Base-by-base conservation (phyloP, 305 asterid genomes). In the Plantago coronopus region DNA sequence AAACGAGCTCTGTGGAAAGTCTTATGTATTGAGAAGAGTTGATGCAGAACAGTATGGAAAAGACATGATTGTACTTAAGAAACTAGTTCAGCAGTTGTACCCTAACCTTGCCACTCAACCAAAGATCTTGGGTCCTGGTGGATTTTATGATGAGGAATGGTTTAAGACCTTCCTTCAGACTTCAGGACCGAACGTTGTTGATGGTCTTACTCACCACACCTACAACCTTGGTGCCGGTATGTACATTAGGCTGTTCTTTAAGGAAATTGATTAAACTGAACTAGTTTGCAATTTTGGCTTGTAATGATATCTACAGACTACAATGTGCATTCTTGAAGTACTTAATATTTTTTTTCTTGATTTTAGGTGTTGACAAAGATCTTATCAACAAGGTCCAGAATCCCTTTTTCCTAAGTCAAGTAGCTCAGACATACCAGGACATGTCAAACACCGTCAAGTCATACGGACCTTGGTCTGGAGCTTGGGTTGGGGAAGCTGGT, bases 401-500 rank as follows among this genome's bases (percentile, higher is more conserved):
- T 73, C 97, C 97, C n/a, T 31, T 43, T 66, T 85, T 59, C 61
- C 83, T 89, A 1, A 77, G 77, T 64, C 64, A 55, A 45, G 43
- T 79, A 57, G 73, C 82, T 40, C 80, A 80, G 48, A 77, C 88
- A 1, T 83, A 69, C 65, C 74, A 69, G 44, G 86, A 77, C 38
- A 57, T 73, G 43, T 66, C 81, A 0, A 65, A 31, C 23, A 68
- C 66, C 59, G 76, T 79, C 20, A 60, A 74, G 56, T 18, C 31
- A 25, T 76, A 69, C 17, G 89, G 87, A 20, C 88, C 87, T 17
- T 78, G 86, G 87, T 6, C 91, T 1, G 74, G 79, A 46, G 81
- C 90, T 16, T 90, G 97, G 97, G 86, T 90, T 16, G 90, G 97
- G 50, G 97, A 90, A 72, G 64, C 95, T 11, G 97, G 95, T 61